These are phyloP conservation scores for Hypoxylon sp. DNA, from an alignment of 2,329 filamentous ascomycete genomes.

Conservation along the genomic window DNA sequence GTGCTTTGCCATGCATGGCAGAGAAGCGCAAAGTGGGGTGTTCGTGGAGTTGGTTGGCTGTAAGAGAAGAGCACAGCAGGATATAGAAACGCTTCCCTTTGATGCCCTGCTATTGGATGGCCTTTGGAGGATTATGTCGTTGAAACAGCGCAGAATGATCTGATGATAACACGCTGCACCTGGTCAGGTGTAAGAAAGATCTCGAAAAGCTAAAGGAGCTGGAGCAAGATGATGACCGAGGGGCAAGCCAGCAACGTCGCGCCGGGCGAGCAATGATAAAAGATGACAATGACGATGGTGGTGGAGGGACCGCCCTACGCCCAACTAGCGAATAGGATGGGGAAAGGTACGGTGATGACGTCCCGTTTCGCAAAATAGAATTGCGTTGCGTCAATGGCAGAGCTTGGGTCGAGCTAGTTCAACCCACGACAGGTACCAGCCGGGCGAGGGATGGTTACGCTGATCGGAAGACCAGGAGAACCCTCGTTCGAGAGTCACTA, in stretches of 20 bases:
- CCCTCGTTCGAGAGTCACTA: conserved; percentile 20
- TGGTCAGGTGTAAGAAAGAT: conserved; percentile 16
- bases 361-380: conserved; percentile 42
- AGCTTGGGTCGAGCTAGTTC: conserved; percentile 19
- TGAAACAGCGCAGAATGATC: conserved; percentile 27
- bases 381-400: conserved; percentile 42
- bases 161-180: conserved; percentile 21
- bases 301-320: conserved; percentile 33
- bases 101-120: conserved; percentile 24
- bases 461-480: conserved; percentile 31
- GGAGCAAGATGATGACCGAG: conserved; percentile 5
- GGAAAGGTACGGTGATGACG: conserved; percentile 36
- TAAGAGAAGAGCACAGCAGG: conserved; percentile 16
- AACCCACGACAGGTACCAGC: conserved; percentile 28
- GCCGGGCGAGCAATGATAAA: conserved; percentile 28
- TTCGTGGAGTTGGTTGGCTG: conserved; percentile 22
- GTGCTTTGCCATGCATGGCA: conserved; percentile 41
- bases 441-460: conserved; percentile 33
- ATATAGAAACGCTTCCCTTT: conserved; percentile 22
- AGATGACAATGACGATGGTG: conserved; percentile 38
- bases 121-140: conserved; percentile 11
- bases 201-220: background rate
- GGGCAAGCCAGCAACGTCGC: conserved; percentile 12
- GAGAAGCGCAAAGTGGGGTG: conserved; percentile 30
- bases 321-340: conserved; percentile 30